Percentiles rank a stretch among this genome's conserved stretches.
These are phyloP conservation scores for Neurospora tetraspora DNA, from an alignment of 495 filamentous ascomycete species.

Conservation along the genomic window DNA sequence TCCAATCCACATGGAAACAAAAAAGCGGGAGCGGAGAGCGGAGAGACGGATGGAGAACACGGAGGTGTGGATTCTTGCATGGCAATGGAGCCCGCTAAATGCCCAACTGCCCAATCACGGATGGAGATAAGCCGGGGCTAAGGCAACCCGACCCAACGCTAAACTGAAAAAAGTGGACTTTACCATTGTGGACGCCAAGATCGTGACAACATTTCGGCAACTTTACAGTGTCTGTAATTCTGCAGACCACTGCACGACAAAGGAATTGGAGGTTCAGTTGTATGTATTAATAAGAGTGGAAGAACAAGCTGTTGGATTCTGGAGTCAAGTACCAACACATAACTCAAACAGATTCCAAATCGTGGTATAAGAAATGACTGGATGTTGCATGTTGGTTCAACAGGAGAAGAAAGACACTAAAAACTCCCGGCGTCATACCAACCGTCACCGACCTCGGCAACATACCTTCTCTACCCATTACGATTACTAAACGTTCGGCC, in stretches of 20 bases:
- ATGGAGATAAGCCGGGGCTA: not conserved
- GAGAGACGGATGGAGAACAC: not conserved
- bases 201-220: not conserved
- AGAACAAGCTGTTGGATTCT: not conserved
- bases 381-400: not conserved
- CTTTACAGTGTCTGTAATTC: not conserved
- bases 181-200: not conserved
- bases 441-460: not conserved
- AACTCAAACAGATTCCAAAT: not conserved
- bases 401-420: not conserved
- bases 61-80: not conserved
- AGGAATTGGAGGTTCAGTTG: not conserved
- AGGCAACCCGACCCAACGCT: not conserved
- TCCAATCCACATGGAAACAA: not conserved
- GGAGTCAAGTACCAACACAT: not conserved
- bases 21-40: not conserved
- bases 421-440: not conserved
- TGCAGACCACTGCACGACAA: not conserved
- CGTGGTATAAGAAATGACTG: not conserved
- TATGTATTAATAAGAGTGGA: not conserved
- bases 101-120: not conserved
- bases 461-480: not conserved
- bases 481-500: not conserved
- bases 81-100: not conserved
- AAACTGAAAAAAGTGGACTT: not conserved